Evolutionary conservation across 1,139 yeast genomes (phyloP).

Genomic region (Suhomyces chickasaworum): DNA sequence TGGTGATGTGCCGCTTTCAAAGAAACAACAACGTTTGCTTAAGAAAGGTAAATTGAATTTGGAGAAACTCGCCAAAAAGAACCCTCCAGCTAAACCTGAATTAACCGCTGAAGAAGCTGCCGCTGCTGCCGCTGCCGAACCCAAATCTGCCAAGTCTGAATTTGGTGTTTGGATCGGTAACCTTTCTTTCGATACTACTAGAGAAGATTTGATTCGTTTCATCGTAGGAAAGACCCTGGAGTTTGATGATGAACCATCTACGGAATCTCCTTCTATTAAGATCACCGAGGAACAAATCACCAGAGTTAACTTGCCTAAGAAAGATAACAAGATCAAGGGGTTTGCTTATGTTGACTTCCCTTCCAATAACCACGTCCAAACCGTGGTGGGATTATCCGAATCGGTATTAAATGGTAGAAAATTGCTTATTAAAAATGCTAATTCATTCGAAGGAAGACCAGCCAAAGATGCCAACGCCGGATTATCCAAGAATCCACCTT

Average conservation of each 20-base stretch:
- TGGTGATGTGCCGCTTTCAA: conserved; percentile 81
- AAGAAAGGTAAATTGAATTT: conserved; percentile 75
- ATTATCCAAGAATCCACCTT: conserved; percentile 76
- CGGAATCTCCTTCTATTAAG: conserved; percentile 40
- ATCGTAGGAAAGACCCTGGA: conserved; percentile 59
- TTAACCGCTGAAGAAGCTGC: conserved; percentile 31
- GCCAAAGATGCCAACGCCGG: conserved; percentile 48
- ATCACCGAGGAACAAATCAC: conserved; percentile 53
- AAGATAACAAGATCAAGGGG: conserved; percentile 69
- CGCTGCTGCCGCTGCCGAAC: conserved; percentile 26
- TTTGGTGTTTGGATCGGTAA: conserved; percentile 96
- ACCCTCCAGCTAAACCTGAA: conserved; percentile 47
- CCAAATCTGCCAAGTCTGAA: conserved; percentile 45
- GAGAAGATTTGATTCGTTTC: conserved; percentile 70
- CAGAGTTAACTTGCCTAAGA: conserved; percentile 68
- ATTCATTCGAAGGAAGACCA: conserved; percentile 88
- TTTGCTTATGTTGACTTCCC: conserved; percentile 89
- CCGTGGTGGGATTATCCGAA: conserved; percentile 72
- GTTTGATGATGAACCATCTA: conserved; percentile 18
- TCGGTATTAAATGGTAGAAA: conserved; percentile 77
- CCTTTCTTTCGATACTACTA: conserved; percentile 79
- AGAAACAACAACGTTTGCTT: conserved; percentile 83
- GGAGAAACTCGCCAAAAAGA: conserved; percentile 55
- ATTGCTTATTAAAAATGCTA: conserved; percentile 77
- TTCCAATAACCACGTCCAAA: conserved; percentile 60